Conservation (phyloP, 306 rosid species). For the Quercus rubra region DNA sequence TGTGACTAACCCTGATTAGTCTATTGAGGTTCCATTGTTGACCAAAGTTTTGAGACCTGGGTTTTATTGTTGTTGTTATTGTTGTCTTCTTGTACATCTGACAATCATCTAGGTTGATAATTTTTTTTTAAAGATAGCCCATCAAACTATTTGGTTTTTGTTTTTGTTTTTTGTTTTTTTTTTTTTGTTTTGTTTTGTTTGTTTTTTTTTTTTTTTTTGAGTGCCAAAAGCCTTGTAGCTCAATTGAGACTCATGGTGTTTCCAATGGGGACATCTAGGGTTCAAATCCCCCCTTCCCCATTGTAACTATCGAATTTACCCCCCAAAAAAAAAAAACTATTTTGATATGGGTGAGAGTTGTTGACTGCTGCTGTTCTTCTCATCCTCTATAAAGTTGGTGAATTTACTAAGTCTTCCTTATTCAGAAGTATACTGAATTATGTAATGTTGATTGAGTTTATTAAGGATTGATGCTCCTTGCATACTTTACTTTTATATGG, state of each 20-base stretch:
- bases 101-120: not conserved
- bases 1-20: too few species aligned
- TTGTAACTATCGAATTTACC: too few species aligned
- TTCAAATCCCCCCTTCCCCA: too few species aligned
- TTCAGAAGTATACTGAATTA: slow-evolving; percentile 1
- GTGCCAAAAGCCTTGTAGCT: too few species aligned
- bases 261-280: too few species aligned
- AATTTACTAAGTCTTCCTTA: not conserved
- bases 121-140: not conserved
- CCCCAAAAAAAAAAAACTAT: not conserved
- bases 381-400: not conserved
- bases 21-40: too few species aligned
- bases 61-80: too few species aligned
- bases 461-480: not conserved
- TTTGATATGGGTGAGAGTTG: not conserved
- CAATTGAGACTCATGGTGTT: too few species aligned
- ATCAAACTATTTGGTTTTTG: not conserved
- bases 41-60: too few species aligned
- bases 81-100: not conserved
- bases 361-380: not conserved
- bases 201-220: too few species aligned
- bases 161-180: too few species aligned
- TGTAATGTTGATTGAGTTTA: slow-evolving; percentile 6
- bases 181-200: not conserved
- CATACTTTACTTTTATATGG: not conserved